Base-by-base conservation (phyloP, 495 filamentous ascomycete species). In the Pseudoneurospora amorphoporcata region DNA sequence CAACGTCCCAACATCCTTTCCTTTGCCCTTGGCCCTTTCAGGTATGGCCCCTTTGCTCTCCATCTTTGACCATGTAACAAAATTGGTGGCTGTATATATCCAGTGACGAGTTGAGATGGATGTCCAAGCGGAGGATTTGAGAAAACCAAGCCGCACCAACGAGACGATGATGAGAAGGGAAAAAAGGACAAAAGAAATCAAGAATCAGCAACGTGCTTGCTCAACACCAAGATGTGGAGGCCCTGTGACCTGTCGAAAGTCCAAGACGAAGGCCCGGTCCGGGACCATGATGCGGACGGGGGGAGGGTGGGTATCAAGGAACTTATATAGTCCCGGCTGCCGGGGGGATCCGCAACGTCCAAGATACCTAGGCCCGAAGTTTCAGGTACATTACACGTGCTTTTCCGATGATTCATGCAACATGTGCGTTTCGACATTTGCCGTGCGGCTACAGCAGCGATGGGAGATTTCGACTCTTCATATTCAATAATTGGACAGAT, bases 21-120 rank as follows among this genome's bases (percentile, higher is more conserved):
- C 76, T 74, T 74, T 81, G 47, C 71, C 74, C 72, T 75, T 79
- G 45, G 19, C 41, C 32, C 68, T 45, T 3, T 19, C 35, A 23
- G 45, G 42, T 3, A 45, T n/a, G n/a, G 38, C 12, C 19, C 42
- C 40, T 37, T 17, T 41, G 14, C 29, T 39, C 42, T 39, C 39
- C 39, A 40, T 69, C 35, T 38, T 16, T 7, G 5, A 16, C 14
- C 39, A 4, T 19, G 3, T 16, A 61, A 3, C 12, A 23, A 3
- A 23, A 61, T 61, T 35, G 29, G 53, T 61, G 23, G 29, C 1
- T 35, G 14, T 61, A 61, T 35, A 17, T 32, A 61, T 61, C 47
- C 23, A 32, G 23, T 32, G 23, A 14, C 23, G 12, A 12, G 47
- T 32, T 14, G 47, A 61, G 47, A 32, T 17, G 8, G 42, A n/a